A percentile compares a stretch with the other conserved stretches of the same genome.
Evolutionary conservation across 495 filamentous ascomycete genomes (phyloP).

Genomic region (Geoglossum glabrum): DNA sequence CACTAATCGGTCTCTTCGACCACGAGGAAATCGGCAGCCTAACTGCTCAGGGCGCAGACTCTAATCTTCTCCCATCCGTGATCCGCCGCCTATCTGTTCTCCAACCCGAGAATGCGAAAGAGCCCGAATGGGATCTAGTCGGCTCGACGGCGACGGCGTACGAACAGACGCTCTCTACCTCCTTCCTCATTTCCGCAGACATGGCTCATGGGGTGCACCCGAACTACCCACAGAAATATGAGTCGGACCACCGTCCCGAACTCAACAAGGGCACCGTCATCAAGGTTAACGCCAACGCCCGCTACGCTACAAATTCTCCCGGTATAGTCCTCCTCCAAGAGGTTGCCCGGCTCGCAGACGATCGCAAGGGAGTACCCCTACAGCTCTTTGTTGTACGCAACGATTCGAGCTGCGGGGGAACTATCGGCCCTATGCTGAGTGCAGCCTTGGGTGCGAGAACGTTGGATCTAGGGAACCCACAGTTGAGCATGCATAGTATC

Average conservation of each 20-base stretch:
- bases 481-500: conserved; percentile 93
- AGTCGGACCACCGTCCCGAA: conserved; percentile 70
- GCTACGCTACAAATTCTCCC: conserved; percentile 89
- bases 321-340: conserved; percentile 87
- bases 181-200: conserved; percentile 88
- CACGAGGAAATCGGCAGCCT: conserved; percentile 92
- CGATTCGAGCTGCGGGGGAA: conserved; percentile 82
- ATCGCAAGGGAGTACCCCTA: conserved; percentile 49
- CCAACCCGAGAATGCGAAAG: neutral
- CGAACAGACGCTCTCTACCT: conserved; percentile 80
- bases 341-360: conserved; percentile 42
- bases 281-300: conserved; percentile 94
- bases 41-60: conserved; percentile 83
- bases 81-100: conserved; percentile 73
- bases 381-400: conserved; percentile 95
- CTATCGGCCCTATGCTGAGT: conserved; percentile 87
- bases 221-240: conserved; percentile 84
- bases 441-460: conserved; percentile 72
- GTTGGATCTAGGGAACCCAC: conserved; percentile 86
- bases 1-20: conserved; percentile 81
- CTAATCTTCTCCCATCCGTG: conserved; percentile 74
- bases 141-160: conserved; percentile 54
- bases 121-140: no score
- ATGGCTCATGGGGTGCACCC: conserved; percentile 94
- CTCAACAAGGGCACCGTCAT: conserved; percentile 94